Conservation (phyloP, 2,329 filamentous ascomycete genomes). For the Verticillium alfalfae region DNA sequence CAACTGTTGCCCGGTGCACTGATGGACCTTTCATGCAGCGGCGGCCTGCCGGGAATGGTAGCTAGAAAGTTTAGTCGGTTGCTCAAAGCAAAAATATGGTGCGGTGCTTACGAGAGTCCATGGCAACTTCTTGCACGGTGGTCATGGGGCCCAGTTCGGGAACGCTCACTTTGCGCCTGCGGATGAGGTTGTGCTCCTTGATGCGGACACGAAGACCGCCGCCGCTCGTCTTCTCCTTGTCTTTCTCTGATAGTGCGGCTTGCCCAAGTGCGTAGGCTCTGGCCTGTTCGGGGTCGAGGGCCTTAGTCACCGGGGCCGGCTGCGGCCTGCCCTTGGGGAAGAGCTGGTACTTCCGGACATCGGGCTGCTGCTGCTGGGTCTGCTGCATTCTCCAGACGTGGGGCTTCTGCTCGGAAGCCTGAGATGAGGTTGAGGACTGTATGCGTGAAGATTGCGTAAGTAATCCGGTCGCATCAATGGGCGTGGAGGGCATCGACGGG, state of each 20-base stretch:
- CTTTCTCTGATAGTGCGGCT: constrained; percentile 15
- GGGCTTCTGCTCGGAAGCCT: constrained; percentile 37
- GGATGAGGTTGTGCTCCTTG: constrained; percentile 51
- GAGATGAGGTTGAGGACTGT: constrained; percentile 12
- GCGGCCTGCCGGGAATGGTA: constrained; percentile 61
- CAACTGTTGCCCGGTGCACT: constrained; percentile 52
- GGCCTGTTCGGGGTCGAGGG: constrained; percentile 44
- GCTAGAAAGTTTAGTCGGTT: constrained; percentile 30
- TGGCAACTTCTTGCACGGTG: constrained; percentile 59
- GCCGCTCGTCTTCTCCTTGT: constrained; percentile 17
- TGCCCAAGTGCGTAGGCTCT: constrained; percentile 35
- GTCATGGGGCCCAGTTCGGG: constrained; percentile 64
- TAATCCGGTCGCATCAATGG: constrained; percentile 8
- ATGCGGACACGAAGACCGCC: constrained; percentile 44
- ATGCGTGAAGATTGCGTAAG: constrained; percentile 9
- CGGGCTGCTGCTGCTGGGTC: constrained; percentile 47
- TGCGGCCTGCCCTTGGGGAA: constrained; percentile 50
- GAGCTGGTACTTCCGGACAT: constrained; percentile 54
- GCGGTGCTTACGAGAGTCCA: constrained; percentile 61
- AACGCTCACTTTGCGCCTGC: constrained; percentile 59
- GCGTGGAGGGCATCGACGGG: constrained; percentile 1
- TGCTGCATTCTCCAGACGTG: constrained; percentile 56
- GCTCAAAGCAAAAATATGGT: too few relatives aligned
- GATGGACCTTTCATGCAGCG: constrained; percentile 58
- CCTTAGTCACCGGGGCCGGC: constrained; percentile 34